These are phyloP conservation scores for Niveomyces coronatus DNA, from an alignment of 2,329 filamentous ascomycete species.

Conservation along the genomic window DNA sequence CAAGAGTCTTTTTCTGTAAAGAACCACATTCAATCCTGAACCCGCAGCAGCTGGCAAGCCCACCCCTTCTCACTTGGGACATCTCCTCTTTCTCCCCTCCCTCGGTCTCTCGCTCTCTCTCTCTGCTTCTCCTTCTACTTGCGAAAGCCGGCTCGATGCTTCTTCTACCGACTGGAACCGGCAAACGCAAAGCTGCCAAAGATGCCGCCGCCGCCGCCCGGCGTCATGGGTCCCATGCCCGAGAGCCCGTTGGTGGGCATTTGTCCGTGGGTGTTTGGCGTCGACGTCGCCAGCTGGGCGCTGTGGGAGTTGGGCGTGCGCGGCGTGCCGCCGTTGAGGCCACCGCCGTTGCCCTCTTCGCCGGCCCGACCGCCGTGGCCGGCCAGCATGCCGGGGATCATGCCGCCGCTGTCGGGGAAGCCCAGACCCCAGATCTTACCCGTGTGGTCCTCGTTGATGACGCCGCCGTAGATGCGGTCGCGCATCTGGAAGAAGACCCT, in stretches of 20 bases:
- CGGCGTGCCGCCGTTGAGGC: constrained; percentile 36
- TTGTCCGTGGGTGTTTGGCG: constrained; percentile 38
- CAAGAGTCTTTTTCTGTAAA: no score
- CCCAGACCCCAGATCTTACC: constrained; percentile 93
- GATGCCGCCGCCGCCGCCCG: constrained; percentile 61
- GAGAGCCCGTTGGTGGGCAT: constrained; percentile 40
- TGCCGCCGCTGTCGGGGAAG: constrained; percentile 49
- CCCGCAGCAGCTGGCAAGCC: no score
- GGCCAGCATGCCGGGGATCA: constrained; percentile 25
- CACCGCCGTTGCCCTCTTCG: constrained; percentile 29
- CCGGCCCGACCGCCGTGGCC: no score
- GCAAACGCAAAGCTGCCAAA: constrained; percentile 63
- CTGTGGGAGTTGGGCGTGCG: constrained; percentile 60
- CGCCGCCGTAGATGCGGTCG: constrained; percentile 75
- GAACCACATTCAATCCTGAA: no score
- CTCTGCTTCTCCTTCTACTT: background rate
- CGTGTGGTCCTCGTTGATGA: constrained; percentile 69
- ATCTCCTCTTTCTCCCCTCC: background rate
- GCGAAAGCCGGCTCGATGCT: background rate
- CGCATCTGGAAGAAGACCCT: constrained; percentile 91
- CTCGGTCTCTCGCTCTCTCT: background rate
- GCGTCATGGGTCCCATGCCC: constrained; percentile 64
- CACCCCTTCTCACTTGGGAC: no score
- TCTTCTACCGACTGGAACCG: constrained; percentile 25
- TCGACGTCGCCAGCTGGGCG: constrained; percentile 37